Evolutionary conservation across 2,329 filamentous ascomycete genomes (phyloP), one percentile per base, ranked within the genome.

Genomic region (Lithohypha guttulata): DNA sequence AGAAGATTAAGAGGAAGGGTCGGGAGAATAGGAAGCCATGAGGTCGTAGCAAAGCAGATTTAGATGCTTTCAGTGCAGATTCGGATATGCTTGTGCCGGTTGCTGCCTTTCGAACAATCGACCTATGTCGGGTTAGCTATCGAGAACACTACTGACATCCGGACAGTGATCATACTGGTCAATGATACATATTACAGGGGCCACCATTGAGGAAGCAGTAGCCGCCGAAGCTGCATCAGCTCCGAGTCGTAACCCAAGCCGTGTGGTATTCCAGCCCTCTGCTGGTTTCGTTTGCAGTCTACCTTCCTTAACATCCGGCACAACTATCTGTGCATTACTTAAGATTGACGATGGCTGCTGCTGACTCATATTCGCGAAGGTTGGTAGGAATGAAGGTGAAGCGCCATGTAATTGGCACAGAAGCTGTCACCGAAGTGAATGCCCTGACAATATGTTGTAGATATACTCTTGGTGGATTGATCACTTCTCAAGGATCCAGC

Each of bases 101-200:
- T n/a, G 65, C 61, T 2, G 64, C 65, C 51, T 68, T 68, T 47
- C 68, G 64, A 33, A 69, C 68, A 43, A 69, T 68, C 10, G 64
- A 63, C 20, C 66, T 69, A 42, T 29, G 18, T 14, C 8, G 5
- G 30, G 54, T 47, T 25, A 19, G 17, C 31, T 22, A 15, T 13
- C 7, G 9, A 19, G 18, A 3, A 18, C 26, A 23, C 11, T 30
- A 20, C 17, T n/a, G n/a, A n/a, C 10, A 18, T 14, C 14, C n/a
- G 5, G 13, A 20, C 17, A n/a, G 6, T 3, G 11, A 27, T 53
- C 65, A 44, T 65, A 87, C 82, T 81, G 77, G 60, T 94, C 86
- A 60, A 95, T 91, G 49, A 91, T 80, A 25, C 81, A 82, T 47
- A 94, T 89, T 26, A 93, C 57, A 1, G 87, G 86, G 39, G 86